phyloP scores from a whole-genome alignment of 169 alveolate species.

The Plasmodium berghei region DNA sequence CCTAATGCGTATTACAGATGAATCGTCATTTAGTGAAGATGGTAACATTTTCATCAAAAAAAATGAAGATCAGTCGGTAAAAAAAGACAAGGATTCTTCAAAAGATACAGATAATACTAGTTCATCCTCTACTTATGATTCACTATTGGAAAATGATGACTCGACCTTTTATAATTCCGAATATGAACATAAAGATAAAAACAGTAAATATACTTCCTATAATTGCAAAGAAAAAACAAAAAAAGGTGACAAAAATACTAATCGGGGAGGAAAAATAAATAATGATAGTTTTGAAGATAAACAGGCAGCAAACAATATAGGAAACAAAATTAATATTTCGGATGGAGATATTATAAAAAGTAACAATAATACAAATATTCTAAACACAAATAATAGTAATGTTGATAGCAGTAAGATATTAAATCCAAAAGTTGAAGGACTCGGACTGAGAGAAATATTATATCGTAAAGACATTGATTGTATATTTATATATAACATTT shows the following conservation, averaged over 20 bases:
- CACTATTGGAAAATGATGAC: background rate
- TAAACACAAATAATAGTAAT: background rate
- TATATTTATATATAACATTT: slow-evolving; percentile 58
- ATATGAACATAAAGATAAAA: background rate
- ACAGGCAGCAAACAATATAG: background rate
- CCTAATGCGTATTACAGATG: slow-evolving; percentile 42
- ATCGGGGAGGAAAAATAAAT: background rate
- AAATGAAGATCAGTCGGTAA: too few species aligned
- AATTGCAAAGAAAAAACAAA: too few species aligned
- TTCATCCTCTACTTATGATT: slow-evolving; percentile 5
- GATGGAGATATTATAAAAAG: slow-evolving; percentile 15
- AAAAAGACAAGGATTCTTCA: background rate
- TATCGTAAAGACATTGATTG: slow-evolving; percentile 70
- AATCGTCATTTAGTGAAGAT: slow-evolving; percentile 50
- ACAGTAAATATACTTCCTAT: background rate
- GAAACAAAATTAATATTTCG: background rate
- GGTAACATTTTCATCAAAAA: too few species aligned
- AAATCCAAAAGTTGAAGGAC: slow-evolving; percentile 3
- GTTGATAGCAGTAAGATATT: background rate
- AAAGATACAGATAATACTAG: slow-evolving; percentile 8
- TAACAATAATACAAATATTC: slow-evolving; percentile 6
- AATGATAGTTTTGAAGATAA: background rate
- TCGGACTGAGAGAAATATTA: slow-evolving; percentile 72
- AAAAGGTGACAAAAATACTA: too few species aligned
- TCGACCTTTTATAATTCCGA: background rate